Base-by-base conservation (phyloP, 495 filamentous ascomycete genomes). In the Aspergillus indologenus region DNA sequence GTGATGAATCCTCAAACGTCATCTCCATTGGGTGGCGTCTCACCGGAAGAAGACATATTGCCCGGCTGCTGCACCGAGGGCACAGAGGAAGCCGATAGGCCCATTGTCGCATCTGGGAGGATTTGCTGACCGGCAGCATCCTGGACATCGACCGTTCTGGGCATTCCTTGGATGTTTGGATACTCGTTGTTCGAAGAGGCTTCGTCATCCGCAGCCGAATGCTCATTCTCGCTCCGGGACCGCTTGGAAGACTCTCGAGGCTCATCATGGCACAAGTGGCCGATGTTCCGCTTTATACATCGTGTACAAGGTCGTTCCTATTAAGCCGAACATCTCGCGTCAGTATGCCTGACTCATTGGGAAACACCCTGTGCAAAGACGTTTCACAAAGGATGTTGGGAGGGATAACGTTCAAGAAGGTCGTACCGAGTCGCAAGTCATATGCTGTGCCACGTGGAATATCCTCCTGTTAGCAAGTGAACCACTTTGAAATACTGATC, bases 391-490 rank as follows among this genome's bases (percentile, higher is more conserved):
- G 57, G 57, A 52, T 63, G 54, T 58, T 50, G 65, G 57, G 58
- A 60, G n/a, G 64, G 31, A 55, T 51, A 74, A 65, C 68, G 71
- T 61, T 72, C 65, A 72, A 72, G 73, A 70, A 75, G 68, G 75
- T 86, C 90, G 84, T 93, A 96, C 92, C 81, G 92, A 89, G 85
- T 98, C 95, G 84, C 94, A 98, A 73, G 95, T 98, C 94, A 98
- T 98, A 87, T 98, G 94, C 90, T 96, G 78, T 77, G 76, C 72
- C 68, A 75, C 73, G 62, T 64, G 71, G 73, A 70, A 65, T 49
- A 59, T 21, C 49, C 57, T 66, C 61, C 53, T 58, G 71, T 78
- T 70, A 78, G 74, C 71, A 68, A 69, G 67, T 51, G 17, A 42
- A 42, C 34, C 34, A 11, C 34, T 40, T 40, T 11, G 5, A 11